Conservation (phyloP, 305 asterid species). For the Withania somnifera region DNA sequence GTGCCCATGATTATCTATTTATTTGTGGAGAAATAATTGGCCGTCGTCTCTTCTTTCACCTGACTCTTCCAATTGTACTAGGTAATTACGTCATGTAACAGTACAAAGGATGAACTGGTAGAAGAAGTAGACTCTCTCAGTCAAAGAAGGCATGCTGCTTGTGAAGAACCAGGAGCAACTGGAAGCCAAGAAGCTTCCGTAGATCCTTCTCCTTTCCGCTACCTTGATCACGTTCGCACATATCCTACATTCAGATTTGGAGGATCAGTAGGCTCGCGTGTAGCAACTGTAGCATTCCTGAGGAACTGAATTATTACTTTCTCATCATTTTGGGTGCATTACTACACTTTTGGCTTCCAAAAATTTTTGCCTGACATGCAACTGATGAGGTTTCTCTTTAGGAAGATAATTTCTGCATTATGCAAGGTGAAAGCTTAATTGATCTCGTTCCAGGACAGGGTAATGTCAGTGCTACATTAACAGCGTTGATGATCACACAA, state of each 20-base stretch:
- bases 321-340: background rate
- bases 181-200: conserved; percentile 27
- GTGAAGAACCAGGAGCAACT: conserved; percentile 29
- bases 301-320: conserved; percentile 36
- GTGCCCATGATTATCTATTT: background rate
- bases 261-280: conserved; percentile 90
- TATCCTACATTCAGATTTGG: conserved; percentile 87
- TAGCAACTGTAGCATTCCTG: conserved; percentile 87
- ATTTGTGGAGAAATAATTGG: background rate
- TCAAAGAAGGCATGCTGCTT: conserved; percentile 38
- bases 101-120: conserved; percentile 81
- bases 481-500: background rate
- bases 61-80: conserved; percentile 12
- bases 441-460: background rate
- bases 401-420: background rate
- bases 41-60: background rate
- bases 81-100: conserved; percentile 94
- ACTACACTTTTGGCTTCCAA: background rate
- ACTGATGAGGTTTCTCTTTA: background rate
- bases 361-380: background rate
- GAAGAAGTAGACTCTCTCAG: conserved; percentile 80
- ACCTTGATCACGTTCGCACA: conserved; percentile 69
- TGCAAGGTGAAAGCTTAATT: background rate
- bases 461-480: background rate
- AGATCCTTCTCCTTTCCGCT: conserved; percentile 45